Evolutionary conservation across 345 rosid species (phyloP), one percentile per base, ranked within the genome.

Genomic region (Gossypium arboreum): DNA sequence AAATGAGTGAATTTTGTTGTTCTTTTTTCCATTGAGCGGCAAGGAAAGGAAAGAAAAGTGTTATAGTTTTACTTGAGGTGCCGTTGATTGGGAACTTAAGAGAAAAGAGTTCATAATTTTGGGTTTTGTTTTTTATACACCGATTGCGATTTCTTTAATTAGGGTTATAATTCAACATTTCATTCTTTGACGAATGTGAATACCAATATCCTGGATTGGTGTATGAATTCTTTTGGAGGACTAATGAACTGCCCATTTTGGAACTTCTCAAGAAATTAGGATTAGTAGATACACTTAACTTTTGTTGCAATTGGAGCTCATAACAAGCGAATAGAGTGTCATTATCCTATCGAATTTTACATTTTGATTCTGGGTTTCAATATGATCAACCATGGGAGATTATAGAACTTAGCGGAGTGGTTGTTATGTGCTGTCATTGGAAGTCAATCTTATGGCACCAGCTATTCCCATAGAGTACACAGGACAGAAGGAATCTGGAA

Each of bases 391-490:
- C 13, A 56, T 73, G 25, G 13, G 55, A 45, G 66, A 15, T 15
- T 58, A 22, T 44, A 72, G 22, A n/a, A 24, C 57, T 45, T 57
- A 24, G 68, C 9, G 45, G 39, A 4, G n/a, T 24, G 50, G 68
- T 73, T 60, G 76, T 59, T 59, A 73, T 73, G 68, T 60, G 57
- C 76, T 45, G 44, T 25, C 61, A 47, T 60, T 73, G 66, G 86
- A 76, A 65, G 83, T 56, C 80, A 75, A 62, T 82, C 79, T 77
- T 83, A 92, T 90, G 89, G 88, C 89, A 76, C 90, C 90, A 18
- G 78, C 83, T 81, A 77, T 86, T 80, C 92, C 87, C 56, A 77
- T 91, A 89, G 91, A 85, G 75, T 88, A 83, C 74, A 59, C 54
- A 59, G 88, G 92, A 67, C 87, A 80, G 85, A 86, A 84, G 79